Conservation (phyloP, 129 eudicot genomes). For the Tagetes patula region DNA sequence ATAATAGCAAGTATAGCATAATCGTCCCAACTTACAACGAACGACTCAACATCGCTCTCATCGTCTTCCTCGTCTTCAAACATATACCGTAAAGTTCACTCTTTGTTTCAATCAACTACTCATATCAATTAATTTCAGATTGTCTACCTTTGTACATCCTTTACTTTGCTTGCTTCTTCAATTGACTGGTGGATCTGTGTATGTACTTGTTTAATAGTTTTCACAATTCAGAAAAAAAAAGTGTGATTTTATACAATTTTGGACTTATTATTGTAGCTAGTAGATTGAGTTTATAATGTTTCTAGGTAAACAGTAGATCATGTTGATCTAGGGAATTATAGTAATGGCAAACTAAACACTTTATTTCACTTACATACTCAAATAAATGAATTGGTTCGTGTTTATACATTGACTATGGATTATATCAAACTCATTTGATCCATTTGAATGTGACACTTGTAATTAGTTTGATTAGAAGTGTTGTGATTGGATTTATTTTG, state of each 20-base stretch:
- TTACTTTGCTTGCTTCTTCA: constrained; percentile 1
- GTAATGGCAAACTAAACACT: background rate
- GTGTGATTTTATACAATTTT: background rate
- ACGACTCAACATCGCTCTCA: constrained; percentile 93
- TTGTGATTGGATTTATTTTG: background rate
- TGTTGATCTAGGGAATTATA: background rate
- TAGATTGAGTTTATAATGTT: background rate
- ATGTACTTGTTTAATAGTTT: background rate
- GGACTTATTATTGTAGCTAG: background rate
- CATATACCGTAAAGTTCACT: constrained; percentile 51
- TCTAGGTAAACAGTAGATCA: background rate
- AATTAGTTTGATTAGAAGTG: background rate
- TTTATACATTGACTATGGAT: background rate
- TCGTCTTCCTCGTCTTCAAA: constrained; percentile 87
- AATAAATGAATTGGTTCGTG: background rate
- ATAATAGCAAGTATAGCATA: constrained; percentile 68
- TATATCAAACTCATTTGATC: background rate
- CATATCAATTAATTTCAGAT: no score
- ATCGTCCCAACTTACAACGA: constrained; percentile 92
- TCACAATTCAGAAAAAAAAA: background rate
- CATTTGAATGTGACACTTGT: background rate
- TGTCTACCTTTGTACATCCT: background rate
- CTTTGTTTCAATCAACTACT: background rate
- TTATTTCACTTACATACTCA: background rate
- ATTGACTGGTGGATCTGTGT: constrained; percentile 2